Percentiles rank a stretch among this genome's conserved stretches.
Conservation (phyloP, 345 rosid genomes). For the Ceriops tagal region DNA sequence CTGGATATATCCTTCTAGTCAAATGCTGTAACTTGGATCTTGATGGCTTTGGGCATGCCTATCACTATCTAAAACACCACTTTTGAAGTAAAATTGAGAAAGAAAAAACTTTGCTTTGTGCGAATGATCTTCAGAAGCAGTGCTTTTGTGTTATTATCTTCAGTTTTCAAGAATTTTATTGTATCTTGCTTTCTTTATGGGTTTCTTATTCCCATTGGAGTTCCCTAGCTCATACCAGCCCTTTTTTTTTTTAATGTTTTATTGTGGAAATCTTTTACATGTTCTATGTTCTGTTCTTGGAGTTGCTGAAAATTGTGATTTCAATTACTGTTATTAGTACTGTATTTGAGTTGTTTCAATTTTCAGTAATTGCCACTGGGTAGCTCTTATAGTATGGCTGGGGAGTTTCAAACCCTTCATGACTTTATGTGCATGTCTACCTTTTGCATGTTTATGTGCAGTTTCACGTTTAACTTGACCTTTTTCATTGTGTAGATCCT, state of each 20-base stretch:
- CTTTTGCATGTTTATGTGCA: neutral
- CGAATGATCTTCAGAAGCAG: neutral
- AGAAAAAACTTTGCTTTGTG: neutral
- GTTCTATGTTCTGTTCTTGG: neutral
- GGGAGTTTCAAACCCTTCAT: neutral
- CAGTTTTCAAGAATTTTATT: neutral
- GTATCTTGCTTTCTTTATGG: too few relatives aligned
- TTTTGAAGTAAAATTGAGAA: neutral
- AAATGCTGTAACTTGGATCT: neutral
- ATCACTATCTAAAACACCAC: neutral
- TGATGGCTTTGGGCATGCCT: neutral
- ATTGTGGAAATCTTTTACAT: neutral
- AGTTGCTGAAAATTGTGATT: neutral
- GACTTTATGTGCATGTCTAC: neutral
- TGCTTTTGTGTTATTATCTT: neutral
- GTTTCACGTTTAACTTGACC: neutral
- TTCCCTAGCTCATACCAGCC: neutral
- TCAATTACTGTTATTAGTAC: neutral
- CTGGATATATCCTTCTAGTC: too few relatives aligned
- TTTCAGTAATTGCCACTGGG: neutral
- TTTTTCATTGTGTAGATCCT: constrained; percentile 57
- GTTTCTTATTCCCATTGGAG: neutral
- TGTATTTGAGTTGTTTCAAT: neutral
- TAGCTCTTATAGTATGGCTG: neutral
- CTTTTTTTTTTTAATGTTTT: neutral